Percentiles rank a stretch among this genome's conserved stretches.
Conservation (phyloP, 2,329 filamentous ascomycete species). For the Botrytis fragariae region DNA sequence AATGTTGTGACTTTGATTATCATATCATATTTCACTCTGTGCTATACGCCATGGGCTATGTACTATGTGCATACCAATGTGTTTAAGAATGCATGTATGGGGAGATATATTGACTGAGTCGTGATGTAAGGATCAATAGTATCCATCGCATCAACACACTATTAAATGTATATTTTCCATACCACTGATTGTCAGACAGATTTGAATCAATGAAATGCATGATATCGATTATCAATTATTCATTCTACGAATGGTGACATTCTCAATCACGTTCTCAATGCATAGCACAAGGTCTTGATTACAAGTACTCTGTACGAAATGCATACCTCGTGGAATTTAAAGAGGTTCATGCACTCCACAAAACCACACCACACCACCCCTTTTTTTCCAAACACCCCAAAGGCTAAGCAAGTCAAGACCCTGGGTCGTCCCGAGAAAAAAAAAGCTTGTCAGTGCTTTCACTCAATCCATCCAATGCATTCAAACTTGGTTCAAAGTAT, state of each 20-base stretch:
- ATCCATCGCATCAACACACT: not conserved
- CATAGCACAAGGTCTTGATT: not conserved
- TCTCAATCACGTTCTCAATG: not conserved
- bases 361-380: not conserved
- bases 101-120: not conserved
- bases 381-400: not conserved
- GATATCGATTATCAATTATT: not conserved
- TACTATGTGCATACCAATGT: not conserved
- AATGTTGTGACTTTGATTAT: not conserved
- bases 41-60: not conserved
- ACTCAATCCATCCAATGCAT: not conserved
- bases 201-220: not conserved
- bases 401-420: not conserved
- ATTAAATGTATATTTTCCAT: not conserved
- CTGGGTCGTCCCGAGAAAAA: not conserved
- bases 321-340: not conserved
- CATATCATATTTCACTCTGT: not conserved
- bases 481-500: not conserved
- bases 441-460: not conserved
- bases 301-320: not conserved
- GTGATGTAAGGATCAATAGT: not conserved
- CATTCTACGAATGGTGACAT: not conserved
- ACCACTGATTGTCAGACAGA: not conserved
- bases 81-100: not conserved
- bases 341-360: conserved; percentile 2